Evolutionary conservation across 176 grass and related monocot species (phyloP).

Genomic region (Eragrostis curvula): DNA sequence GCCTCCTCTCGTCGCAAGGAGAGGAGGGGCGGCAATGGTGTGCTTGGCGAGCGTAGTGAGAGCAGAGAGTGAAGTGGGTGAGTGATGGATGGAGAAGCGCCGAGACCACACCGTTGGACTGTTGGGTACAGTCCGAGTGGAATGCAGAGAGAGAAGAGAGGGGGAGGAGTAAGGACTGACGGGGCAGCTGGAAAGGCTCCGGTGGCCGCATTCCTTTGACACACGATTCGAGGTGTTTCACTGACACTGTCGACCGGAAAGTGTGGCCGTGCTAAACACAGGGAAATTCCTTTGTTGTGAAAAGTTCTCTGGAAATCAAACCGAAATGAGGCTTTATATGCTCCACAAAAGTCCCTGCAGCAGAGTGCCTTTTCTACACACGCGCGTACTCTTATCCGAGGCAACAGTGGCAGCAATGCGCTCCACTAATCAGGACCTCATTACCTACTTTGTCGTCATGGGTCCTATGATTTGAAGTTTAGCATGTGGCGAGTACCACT

Average conservation of each 20-base stretch:
- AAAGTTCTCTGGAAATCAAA: no score
- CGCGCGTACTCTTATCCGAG: not conserved
- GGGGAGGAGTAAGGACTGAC: not conserved
- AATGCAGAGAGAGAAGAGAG: not conserved
- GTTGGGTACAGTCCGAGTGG: not conserved
- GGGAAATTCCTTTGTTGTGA: slow-evolving; percentile 1
- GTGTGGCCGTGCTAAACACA: slow-evolving; percentile 29
- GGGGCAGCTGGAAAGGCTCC: slow-evolving; percentile 20
- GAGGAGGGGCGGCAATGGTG: slow-evolving; percentile 4
- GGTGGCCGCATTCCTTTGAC: slow-evolving; percentile 25
- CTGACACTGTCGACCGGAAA: slow-evolving; percentile 27
- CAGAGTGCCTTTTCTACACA: not conserved
- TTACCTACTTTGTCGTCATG: not conserved
- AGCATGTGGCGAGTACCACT: not conserved
- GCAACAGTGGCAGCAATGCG: not conserved
- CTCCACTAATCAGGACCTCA: not conserved
- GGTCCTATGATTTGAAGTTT: slow-evolving; percentile 13
- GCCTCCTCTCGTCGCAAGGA: not conserved
- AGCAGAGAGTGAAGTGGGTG: not conserved
- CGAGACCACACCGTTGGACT: slow-evolving; percentile 6
- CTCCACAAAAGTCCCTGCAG: not conserved
- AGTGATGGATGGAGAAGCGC: not conserved
- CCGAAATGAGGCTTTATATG: not conserved
- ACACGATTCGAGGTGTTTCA: slow-evolving; percentile 17
- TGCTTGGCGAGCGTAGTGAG: not conserved